phyloP scores from a whole-genome alignment of 805 yeast species.

The Candida andamanensis region DNA sequence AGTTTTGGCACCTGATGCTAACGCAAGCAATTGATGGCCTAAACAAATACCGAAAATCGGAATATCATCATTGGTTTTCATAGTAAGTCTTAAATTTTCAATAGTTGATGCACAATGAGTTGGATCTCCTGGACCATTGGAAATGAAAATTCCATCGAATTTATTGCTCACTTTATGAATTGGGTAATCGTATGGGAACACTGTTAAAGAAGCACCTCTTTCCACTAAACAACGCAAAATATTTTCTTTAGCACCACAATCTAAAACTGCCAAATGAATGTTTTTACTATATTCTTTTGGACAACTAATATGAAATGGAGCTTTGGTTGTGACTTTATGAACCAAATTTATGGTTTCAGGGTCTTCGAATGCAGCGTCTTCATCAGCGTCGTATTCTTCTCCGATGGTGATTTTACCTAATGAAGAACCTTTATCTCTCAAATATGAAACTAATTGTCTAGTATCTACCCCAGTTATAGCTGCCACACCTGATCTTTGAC shows the following conservation, averaged over 20 bases:
- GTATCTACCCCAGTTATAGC: constrained; percentile 96
- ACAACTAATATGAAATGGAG: constrained; percentile 84
- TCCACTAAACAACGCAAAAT: constrained; percentile 88
- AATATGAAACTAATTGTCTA: constrained; percentile 83
- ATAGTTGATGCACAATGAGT: constrained; percentile 82
- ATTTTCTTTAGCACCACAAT: constrained; percentile 98
- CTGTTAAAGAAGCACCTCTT: constrained; percentile 95
- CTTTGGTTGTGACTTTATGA: constrained; percentile 89
- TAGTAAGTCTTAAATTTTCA: constrained; percentile 62
- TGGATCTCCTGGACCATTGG: constrained; percentile 98
- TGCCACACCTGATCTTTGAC: constrained; percentile 93
- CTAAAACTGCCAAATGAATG: constrained; percentile 83
- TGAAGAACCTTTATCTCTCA: constrained; percentile 95
- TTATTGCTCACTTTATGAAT: constrained; percentile 84
- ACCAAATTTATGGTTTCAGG: constrained; percentile 90
- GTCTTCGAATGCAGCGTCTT: constrained; percentile 84
- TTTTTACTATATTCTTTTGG: constrained; percentile 49
- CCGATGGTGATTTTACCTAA: constrained; percentile 87
- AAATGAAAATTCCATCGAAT: constrained; percentile 91
- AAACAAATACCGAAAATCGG: constrained; percentile 97
- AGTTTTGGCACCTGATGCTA: constrained; percentile 93
- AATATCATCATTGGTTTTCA: constrained; percentile 56
- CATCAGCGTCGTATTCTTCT: constrained; percentile 86
- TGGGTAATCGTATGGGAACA: constrained; percentile 94
- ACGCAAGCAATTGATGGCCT: constrained; percentile 94